These are phyloP conservation scores for Termitomyces sp. DNA, from an alignment of 768 basidiomycete species.

Conservation along the genomic window DNA sequence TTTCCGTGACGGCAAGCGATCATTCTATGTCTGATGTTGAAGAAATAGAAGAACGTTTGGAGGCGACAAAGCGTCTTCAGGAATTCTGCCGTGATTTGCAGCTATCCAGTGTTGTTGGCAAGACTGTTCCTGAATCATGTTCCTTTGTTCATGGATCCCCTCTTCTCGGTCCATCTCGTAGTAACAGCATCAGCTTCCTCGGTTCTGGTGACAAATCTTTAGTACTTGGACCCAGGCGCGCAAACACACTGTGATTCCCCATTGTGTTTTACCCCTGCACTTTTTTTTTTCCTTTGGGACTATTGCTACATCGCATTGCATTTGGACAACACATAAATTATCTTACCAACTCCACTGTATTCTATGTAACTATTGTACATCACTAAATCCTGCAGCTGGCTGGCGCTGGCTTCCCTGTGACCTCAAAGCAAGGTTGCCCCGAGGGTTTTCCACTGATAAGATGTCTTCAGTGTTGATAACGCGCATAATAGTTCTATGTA, in stretches of 20 bases:
- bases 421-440: too few relatives aligned
- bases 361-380: not conserved
- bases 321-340: conserved; percentile 8
- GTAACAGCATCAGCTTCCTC: not conserved
- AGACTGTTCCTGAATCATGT: conserved; percentile 15
- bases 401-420: too few relatives aligned
- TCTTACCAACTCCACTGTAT: not conserved
- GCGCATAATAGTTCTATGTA: too few relatives aligned
- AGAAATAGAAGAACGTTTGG: conserved; percentile 33
- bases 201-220: not conserved
- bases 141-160: not conserved
- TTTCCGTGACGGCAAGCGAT: conserved; percentile 39
- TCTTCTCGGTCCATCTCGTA: conserved; percentile 10
- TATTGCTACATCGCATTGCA: conserved; percentile 1
- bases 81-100: conserved; percentile 48
- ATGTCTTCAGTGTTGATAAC: too few relatives aligned
- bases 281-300: not conserved
- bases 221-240: not conserved
- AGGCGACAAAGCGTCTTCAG: conserved; percentile 43
- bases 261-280: not conserved
- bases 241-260: not conserved
- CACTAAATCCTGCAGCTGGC: not conserved
- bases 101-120: conserved; percentile 34
- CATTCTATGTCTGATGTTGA: conserved; percentile 27
- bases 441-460: too few relatives aligned